Conservation (phyloP, 2,329 filamentous ascomycete genomes). For the Xylaria sp. region DNA sequence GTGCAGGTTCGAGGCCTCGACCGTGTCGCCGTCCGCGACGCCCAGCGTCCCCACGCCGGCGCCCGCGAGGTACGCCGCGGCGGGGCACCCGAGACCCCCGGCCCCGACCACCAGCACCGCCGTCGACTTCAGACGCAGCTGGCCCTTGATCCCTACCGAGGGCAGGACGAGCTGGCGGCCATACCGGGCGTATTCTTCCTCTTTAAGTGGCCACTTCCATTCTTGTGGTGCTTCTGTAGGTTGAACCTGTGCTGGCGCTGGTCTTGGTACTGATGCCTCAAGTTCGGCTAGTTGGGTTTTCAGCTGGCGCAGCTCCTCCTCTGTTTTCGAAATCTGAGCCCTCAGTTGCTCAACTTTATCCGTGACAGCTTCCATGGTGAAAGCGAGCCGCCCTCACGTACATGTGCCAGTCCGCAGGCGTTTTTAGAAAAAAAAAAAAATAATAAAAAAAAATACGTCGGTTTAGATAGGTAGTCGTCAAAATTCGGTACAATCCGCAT, state of each 20-base stretch:
- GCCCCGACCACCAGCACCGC: slow-evolving; percentile 83
- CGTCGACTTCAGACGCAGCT: slow-evolving; percentile 72
- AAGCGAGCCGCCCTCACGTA: background rate
- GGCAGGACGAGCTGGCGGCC: slow-evolving; percentile 90
- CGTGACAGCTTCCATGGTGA: slow-evolving; percentile 37
- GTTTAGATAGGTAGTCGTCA: too few species aligned
- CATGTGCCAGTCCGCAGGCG: too few species aligned
- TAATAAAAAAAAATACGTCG: too few species aligned
- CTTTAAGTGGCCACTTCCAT: slow-evolving; percentile 70
- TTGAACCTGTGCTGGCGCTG: background rate
- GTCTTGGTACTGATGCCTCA: slow-evolving; percentile 40
- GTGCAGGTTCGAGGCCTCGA: slow-evolving; percentile 91
- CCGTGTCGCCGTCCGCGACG: slow-evolving; percentile 83
- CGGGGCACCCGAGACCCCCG: slow-evolving; percentile 89
- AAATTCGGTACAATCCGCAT: too few species aligned
- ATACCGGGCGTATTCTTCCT: slow-evolving; percentile 83
- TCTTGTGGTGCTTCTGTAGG: background rate
- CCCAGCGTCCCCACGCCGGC: slow-evolving; percentile 85
- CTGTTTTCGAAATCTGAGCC: slow-evolving; percentile 53
- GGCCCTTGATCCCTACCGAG: slow-evolving; percentile 77
- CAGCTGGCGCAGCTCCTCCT: slow-evolving; percentile 54
- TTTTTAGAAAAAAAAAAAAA: too few species aligned
- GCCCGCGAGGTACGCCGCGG: slow-evolving; percentile 89
- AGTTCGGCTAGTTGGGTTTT: slow-evolving; percentile 51
- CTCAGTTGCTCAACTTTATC: slow-evolving; percentile 48